phyloP scores from a whole-genome alignment of 1,284 basidiomycete genomes.

The Naganishia liquefaciens region DNA sequence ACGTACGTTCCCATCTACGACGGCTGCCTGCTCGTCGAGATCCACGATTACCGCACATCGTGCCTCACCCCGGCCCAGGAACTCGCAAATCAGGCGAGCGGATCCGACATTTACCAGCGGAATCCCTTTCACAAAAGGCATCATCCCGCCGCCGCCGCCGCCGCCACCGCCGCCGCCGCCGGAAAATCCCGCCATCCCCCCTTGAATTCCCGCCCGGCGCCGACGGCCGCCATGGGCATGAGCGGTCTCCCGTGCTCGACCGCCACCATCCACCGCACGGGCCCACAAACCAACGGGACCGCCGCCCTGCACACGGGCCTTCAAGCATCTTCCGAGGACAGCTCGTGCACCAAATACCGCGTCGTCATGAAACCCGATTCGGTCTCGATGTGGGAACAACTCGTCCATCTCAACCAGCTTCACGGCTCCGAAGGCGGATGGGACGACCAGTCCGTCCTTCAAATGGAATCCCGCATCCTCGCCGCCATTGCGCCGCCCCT shows the following conservation, averaged over 20 bases:
- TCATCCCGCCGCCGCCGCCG: neutral
- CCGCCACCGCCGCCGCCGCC: neutral
- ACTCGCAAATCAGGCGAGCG: slow-evolving; percentile 26
- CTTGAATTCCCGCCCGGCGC: slow-evolving; percentile 16
- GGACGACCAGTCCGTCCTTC: slow-evolving; percentile 51
- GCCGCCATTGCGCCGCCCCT: slow-evolving; percentile 54
- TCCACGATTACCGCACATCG: slow-evolving; percentile 49
- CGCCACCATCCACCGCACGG: slow-evolving; percentile 10
- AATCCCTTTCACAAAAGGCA: slow-evolving; percentile 20
- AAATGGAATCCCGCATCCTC: slow-evolving; percentile 53
- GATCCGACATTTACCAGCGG: slow-evolving; percentile 22
- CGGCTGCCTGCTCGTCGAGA: slow-evolving; percentile 54
- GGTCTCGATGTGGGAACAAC: slow-evolving; percentile 49
- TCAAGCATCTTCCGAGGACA: slow-evolving; percentile 30
- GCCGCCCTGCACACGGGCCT: slow-evolving; percentile 1
- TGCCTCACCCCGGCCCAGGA: slow-evolving; percentile 23
- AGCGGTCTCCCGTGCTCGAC: slow-evolving; percentile 16
- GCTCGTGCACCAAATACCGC: slow-evolving; percentile 42
- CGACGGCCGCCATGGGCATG: slow-evolving; percentile 16
- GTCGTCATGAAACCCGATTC: slow-evolving; percentile 54
- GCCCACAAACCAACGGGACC: slow-evolving; percentile 15
- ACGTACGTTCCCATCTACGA: slow-evolving; percentile 52
- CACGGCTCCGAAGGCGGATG: slow-evolving; percentile 44
- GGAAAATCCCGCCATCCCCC: neutral
- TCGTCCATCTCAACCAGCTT: slow-evolving; percentile 49